Evolutionary conservation across 2,329 filamentous ascomycete species (phyloP).

Genomic region (Pseudogymnoascus sp.): DNA sequence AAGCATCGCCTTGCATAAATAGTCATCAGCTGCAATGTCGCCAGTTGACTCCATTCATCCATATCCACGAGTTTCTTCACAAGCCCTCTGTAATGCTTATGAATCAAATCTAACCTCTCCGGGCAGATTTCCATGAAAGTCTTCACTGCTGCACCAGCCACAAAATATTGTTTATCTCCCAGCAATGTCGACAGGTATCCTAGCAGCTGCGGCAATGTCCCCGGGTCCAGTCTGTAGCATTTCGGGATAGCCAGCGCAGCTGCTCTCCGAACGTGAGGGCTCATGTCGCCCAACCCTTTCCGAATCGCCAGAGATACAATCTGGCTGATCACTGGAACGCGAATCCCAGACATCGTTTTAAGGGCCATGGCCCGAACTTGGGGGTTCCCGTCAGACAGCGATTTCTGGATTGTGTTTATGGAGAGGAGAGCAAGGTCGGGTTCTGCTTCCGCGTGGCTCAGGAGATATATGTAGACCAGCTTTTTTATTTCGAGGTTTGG

Average conservation of each 20-base stretch:
- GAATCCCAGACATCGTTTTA: conserved; percentile 93
- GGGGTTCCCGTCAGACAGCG: conserved; percentile 83
- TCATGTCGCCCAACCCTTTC: conserved; percentile 88
- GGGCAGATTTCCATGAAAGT: conserved; percentile 88
- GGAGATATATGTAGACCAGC: conserved; percentile 95
- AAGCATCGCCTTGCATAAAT: conserved; percentile 84
- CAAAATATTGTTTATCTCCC: conserved; percentile 89
- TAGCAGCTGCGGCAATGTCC: conserved; percentile 72
- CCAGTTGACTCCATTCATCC: conserved; percentile 96
- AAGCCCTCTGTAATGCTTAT: conserved; percentile 77
- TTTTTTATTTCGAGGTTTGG: conserved; percentile 94
- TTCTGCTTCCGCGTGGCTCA: conserved; percentile 92
- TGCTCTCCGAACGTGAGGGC: conserved; percentile 82
- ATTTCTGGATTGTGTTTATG: conserved; percentile 98
- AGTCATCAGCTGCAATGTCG: conserved; percentile 72
- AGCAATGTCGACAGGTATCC: conserved; percentile 73
- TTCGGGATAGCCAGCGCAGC: conserved; percentile 93
- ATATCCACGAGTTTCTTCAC: conserved; percentile 93
- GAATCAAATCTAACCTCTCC: conserved; percentile 77
- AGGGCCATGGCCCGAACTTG: conserved; percentile 86
- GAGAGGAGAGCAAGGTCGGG: conserved; percentile 91
- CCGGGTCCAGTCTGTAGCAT: conserved; percentile 84
- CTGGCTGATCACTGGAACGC: conserved; percentile 95
- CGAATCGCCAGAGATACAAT: conserved; percentile 96
- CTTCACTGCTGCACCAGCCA: conserved; percentile 85